Percentiles rank a stretch among this genome's conserved stretches.
Evolutionary conservation across 106 monocot species (phyloP).

Genomic region (Dendrobium catenatum): DNA sequence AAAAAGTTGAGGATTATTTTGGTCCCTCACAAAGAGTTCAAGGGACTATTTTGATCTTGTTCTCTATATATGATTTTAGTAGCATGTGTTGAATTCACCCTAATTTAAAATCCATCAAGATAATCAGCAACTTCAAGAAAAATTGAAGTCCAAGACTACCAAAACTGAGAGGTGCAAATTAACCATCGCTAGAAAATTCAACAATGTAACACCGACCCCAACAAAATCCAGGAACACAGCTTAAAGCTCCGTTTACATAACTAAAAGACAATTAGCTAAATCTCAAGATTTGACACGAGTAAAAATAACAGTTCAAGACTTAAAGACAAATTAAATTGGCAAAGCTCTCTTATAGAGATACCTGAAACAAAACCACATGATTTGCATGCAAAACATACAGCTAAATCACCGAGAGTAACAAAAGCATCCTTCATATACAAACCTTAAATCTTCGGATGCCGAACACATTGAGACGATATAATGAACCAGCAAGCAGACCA

Average conservation of each 20-base stretch:
- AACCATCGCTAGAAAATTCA: neutral
- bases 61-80: neutral
- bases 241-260: neutral
- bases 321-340: neutral
- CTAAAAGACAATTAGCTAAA: neutral
- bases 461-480: conserved; percentile 68
- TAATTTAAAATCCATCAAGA: neutral
- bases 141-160: no score
- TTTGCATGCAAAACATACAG: neutral
- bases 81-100: neutral
- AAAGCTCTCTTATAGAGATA: neutral
- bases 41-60: no score
- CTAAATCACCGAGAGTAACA: neutral
- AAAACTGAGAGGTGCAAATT: neutral
- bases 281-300: neutral
- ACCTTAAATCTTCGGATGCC: conserved; percentile 82
- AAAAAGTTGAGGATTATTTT: no score
- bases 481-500: conserved; percentile 67
- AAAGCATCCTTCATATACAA: neutral
- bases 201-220: neutral
- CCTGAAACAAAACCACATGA: neutral
- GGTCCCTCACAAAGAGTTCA: no score
- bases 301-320: neutral
- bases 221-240: no score
- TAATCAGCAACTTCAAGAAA: no score